These are phyloP conservation scores for Phytophthora foliorum DNA, from an alignment of 352 stramenopile species.

Conservation along the genomic window DNA sequence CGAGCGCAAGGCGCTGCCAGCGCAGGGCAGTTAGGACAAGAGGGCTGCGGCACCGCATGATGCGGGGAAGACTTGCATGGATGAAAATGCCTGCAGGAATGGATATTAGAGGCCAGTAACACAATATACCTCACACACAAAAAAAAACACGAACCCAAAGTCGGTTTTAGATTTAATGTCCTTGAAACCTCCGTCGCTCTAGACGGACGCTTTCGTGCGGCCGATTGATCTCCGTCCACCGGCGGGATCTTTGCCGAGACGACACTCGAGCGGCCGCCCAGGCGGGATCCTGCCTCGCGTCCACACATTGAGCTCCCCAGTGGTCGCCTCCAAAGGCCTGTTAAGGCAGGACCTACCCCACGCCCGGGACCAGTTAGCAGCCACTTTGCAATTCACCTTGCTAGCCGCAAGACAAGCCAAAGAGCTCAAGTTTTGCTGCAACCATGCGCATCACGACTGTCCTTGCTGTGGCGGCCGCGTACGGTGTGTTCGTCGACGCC, in stretches of 20 bases:
- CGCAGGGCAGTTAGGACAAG: no score
- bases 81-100: no score
- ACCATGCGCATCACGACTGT: conserved; percentile 30
- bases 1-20: no score
- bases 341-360: no score
- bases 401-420: conserved; percentile 12
- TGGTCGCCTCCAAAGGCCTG: no score
- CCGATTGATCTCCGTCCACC: background rate
- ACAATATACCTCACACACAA: no score
- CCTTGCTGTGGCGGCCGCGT: conserved; percentile 16
- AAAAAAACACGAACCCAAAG: background rate
- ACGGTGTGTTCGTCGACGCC: conserved; percentile 11
- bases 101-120: no score
- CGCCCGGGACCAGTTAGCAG: no score
- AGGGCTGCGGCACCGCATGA: no score
- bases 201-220: background rate
- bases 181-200: conserved; percentile 5
- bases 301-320: background rate
- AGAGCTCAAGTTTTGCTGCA: background rate
- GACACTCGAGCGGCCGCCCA: background rate
- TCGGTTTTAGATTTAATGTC: conserved; percentile 2
- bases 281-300: background rate
- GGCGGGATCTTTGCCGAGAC: background rate
- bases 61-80: no score
- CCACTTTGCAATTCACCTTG: conserved; percentile 10